Percentiles rank a stretch among this genome's conserved stretches.
These are phyloP conservation scores for Sarcodon sp. DNA, from an alignment of 768 basidiomycete species.

Conservation along the genomic window DNA sequence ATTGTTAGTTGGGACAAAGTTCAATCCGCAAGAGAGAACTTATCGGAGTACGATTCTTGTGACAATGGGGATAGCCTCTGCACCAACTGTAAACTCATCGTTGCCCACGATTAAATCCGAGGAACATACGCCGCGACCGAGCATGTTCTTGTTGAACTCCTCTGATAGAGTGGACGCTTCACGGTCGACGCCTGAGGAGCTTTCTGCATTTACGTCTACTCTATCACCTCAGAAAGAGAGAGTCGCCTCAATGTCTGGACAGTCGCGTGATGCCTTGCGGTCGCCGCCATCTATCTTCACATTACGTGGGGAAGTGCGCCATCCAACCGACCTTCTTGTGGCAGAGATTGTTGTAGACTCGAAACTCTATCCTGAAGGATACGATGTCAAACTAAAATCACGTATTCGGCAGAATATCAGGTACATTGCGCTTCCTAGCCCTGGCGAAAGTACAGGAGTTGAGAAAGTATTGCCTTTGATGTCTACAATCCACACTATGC, in stretches of 20 bases:
- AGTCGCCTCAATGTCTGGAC: constrained; percentile 9
- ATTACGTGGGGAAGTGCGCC: constrained; percentile 44
- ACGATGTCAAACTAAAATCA: constrained; percentile 37
- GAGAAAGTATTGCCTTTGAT: constrained; percentile 33
- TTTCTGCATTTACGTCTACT: not conserved
- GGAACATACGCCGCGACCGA: constrained; percentile 27
- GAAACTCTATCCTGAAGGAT: constrained; percentile 70
- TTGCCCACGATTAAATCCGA: constrained; percentile 10
- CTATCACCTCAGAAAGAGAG: constrained; percentile 1
- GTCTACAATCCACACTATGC: constrained; percentile 60
- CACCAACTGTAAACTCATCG: not conserved
- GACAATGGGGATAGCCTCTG: constrained; percentile 9
- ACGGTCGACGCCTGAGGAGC: not conserved
- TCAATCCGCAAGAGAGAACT: constrained; percentile 32
- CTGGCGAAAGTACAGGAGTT: constrained; percentile 3
- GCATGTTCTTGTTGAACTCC: constrained; percentile 13
- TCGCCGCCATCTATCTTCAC: constrained; percentile 45
- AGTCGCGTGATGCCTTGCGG: constrained; percentile 20
- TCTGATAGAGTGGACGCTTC: not conserved
- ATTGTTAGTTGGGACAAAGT: constrained; percentile 41
- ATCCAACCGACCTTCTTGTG: constrained; percentile 58
- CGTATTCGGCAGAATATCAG: constrained; percentile 24
- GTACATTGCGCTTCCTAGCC: constrained; percentile 21
- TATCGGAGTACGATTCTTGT: constrained; percentile 43
- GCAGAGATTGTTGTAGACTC: constrained; percentile 75